Percentiles rank a stretch among this genome's conserved stretches.
Evolutionary conservation across 805 yeast species (phyloP).

Genomic region (Ogataea angusta): DNA sequence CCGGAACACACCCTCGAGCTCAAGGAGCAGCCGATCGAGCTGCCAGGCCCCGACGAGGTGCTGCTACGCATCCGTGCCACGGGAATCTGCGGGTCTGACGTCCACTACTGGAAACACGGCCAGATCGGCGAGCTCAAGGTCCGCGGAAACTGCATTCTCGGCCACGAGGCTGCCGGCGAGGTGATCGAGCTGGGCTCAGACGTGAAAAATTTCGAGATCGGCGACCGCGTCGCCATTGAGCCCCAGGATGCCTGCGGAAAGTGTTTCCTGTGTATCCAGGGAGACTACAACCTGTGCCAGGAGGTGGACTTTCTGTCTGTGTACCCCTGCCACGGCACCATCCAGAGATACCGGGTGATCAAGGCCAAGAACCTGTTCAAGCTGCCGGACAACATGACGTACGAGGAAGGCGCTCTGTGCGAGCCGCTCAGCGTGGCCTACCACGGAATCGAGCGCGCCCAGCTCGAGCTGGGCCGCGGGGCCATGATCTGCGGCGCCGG

Average conservation of each 20-base stretch:
- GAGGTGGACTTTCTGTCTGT: slow-evolving; percentile 38
- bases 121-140: slow-evolving; percentile 49
- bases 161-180: slow-evolving; percentile 45
- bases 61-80: slow-evolving; percentile 60
- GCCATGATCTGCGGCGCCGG: slow-evolving; percentile 53
- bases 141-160: slow-evolving; percentile 36
- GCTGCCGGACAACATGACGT: slow-evolving; percentile 42
- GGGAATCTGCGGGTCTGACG: slow-evolving; percentile 77
- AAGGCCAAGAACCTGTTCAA: slow-evolving; percentile 34
- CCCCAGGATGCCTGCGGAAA: slow-evolving; percentile 52
- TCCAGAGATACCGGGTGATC: slow-evolving; percentile 38
- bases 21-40: slow-evolving; percentile 16
- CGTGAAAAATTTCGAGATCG: slow-evolving; percentile 42
- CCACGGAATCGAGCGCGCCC: slow-evolving; percentile 48
- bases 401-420: slow-evolving; percentile 51
- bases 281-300: slow-evolving; percentile 40
- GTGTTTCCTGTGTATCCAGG: slow-evolving; percentile 37
- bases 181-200: slow-evolving; percentile 46
- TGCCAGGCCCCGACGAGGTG: slow-evolving; percentile 41
- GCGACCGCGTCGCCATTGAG: slow-evolving; percentile 49
- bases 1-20: slow-evolving; percentile 19
- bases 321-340: slow-evolving; percentile 37
- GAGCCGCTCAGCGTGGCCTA: slow-evolving; percentile 56
- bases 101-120: slow-evolving; percentile 67
- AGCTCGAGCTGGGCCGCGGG: slow-evolving; percentile 45